Evolutionary conservation across 257 asterid genomes (phyloP), one percentile per base, ranked within the genome.

Genomic region (Cruciata laevipes): DNA sequence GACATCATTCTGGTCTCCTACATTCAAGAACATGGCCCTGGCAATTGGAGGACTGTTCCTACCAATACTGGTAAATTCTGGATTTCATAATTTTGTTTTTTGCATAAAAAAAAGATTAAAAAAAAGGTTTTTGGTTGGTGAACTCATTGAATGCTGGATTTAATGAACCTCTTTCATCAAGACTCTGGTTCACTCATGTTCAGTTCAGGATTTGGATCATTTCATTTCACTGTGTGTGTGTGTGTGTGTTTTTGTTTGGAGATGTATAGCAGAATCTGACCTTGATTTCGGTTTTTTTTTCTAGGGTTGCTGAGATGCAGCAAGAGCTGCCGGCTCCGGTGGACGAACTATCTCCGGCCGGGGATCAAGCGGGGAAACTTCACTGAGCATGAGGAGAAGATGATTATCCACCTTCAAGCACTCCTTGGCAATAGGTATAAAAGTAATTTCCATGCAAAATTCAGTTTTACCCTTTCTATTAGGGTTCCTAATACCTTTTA

Each of bases 281-380:
- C 30, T 27, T 25, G 11, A 38, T 44, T 71, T 53, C 32, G 17
- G 17, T 21, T 3, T 10, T 59, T 14, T 57, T 57, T 57, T 57
- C 14, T 77, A 91, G 97, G 97, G 11, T 80, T 91, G 88, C 87
- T 85, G 6, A 79, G 97, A 68, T 91, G 97, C 84, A 91, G 97
- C 77, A 91, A 90, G 80, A 90, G 97, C 25, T 90, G 97, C 82
- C 81, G 97, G 27, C 95, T 90, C 64, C 81, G 97, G 77, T 91
- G 97, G 97, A 91, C 96, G 5, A 91, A 91, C 67, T 91, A 91
- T 68, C 96, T 91, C 75, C 84, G 97, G 66, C 97, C 97, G 10
- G 97, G 96, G 14, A 91, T 91, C 76, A 91, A 83, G 56, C 88
- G 96, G 9, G 96, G 96, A 5, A 85, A 79, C 80, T 88, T 91